A percentile compares a stretch with the other conserved stretches of the same genome.
Evolutionary conservation across 177 flowering plant genomes (phyloP).

Genomic region (Vitis hybrid): DNA sequence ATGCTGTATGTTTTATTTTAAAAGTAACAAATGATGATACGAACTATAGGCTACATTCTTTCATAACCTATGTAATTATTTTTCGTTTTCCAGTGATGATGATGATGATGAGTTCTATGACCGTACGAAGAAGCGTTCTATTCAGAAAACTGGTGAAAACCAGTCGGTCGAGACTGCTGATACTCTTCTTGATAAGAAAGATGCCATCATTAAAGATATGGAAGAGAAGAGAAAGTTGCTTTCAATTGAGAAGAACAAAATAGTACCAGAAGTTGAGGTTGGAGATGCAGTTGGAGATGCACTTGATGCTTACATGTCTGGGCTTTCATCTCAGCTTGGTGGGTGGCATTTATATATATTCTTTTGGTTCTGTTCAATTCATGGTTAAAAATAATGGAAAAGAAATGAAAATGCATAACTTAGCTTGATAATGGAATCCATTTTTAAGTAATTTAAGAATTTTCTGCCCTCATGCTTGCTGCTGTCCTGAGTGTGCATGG

Average conservation of each 20-base stretch:
- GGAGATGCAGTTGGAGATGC: conserved; percentile 46
- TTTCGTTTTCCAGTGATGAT: conserved; percentile 68
- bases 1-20: background rate
- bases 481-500: no score
- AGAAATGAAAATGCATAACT: no score
- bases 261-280: conserved; percentile 38
- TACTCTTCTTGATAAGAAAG: conserved; percentile 91
- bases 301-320: conserved; percentile 95
- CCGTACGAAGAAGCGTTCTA: conserved; percentile 66
- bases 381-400: no score
- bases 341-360: background rate
- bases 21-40: background rate
- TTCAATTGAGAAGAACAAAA: conserved; percentile 48
- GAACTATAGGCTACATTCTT: background rate
- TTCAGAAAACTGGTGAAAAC: conserved; percentile 43
- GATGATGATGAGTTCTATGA: conserved; percentile 99
- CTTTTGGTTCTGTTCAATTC: no score
- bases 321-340: conserved; percentile 90
- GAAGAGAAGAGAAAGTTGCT: conserved; percentile 55
- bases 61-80: background rate
- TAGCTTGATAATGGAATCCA: no score
- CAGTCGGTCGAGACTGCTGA: conserved; percentile 86
- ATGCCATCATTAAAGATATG: conserved; percentile 64
- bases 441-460: no score
- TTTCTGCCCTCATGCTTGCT: no score